Evolutionary conservation across 1,139 yeast genomes (phyloP), one percentile per base, ranked within the genome.

Genomic region (Hansenula anomala): DNA sequence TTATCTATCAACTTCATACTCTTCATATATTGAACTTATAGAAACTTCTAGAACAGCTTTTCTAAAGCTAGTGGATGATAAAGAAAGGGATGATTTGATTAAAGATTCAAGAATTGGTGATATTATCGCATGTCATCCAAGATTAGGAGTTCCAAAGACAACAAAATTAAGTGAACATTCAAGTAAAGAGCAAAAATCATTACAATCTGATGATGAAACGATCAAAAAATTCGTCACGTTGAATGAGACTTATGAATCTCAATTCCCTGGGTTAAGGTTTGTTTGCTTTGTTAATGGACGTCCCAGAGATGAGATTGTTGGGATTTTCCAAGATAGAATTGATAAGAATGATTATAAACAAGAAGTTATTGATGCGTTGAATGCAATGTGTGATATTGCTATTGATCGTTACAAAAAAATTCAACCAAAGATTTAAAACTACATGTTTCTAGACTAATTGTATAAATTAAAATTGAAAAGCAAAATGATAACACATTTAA

Each of bases 241-340:
- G 51, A 89, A 89, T 54, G 69, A 67, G 2, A 52, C 55, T 36
- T 89, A 89, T 57, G 97, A 89, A 54, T 28, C 44, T 10, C 67
- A 67, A 6, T 89, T 85, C 52, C 95, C 95, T 0, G 96, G 96
- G 0, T 71, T 89, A 40, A 66, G 90, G 35, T 89, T 85, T 56
- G 96, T 89, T n/a, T 90, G 86, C 6, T 89, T 89, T 60, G 97
- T 89, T 22, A 86, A 87, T 59, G 96, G 96, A 1, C 66, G 96
- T 46, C 60, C 80, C 6, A 68, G 95, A 46, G 67, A 70, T 6
- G 78, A 62, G 22, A 78, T 89, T 19, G 81, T 86, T 78, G 61
- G 63, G 20, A 69, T 80, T 51, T 87, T 89, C 90, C 59, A 59
- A 34, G 47, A 51, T 18, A 69, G 96, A 44, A 84, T 89, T 11